Evolutionary conservation across 2,329 filamentous ascomycete species (phyloP).

Genomic region (Neonectria magnoliae): DNA sequence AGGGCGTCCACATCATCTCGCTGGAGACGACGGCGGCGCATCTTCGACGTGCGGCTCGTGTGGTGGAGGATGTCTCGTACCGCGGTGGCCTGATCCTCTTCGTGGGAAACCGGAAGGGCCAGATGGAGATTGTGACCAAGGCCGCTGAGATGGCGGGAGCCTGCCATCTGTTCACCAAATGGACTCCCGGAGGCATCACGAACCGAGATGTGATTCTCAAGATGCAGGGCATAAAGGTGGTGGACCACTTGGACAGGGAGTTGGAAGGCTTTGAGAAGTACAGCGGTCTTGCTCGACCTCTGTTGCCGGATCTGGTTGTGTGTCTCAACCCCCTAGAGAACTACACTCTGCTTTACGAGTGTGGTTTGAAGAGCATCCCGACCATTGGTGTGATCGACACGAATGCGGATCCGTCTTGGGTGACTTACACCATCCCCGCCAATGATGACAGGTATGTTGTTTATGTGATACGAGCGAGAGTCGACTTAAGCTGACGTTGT

Average conservation of each 20-base stretch:
- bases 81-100: constrained; percentile 88
- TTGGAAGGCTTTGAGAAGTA: constrained; percentile 72
- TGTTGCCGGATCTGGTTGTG: constrained; percentile 90
- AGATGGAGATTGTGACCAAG: constrained; percentile 81
- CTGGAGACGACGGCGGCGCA: constrained; percentile 90
- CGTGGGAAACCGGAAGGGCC: constrained; percentile 85
- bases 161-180: constrained; percentile 91
- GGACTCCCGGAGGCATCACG: constrained; percentile 91
- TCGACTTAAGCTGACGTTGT: constrained; percentile 36
- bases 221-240: constrained; percentile 74
- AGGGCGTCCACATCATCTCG: constrained; percentile 92
- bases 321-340: constrained; percentile 95
- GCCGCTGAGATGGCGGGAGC: constrained; percentile 81
- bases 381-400: constrained; percentile 97
- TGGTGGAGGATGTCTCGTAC: constrained; percentile 87
- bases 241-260: constrained; percentile 76
- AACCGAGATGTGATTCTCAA: constrained; percentile 92
- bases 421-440: constrained; percentile 95
- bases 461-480: background rate
- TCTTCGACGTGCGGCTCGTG: constrained; percentile 89
- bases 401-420: constrained; percentile 89
- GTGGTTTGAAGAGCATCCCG: constrained; percentile 85
- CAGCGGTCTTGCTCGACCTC: constrained; percentile 68
- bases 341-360: constrained; percentile 89
- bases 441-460: constrained; percentile 88